Evolutionary conservation across 306 rosid species (phyloP).

Genomic region (Calophaca sinica): DNA sequence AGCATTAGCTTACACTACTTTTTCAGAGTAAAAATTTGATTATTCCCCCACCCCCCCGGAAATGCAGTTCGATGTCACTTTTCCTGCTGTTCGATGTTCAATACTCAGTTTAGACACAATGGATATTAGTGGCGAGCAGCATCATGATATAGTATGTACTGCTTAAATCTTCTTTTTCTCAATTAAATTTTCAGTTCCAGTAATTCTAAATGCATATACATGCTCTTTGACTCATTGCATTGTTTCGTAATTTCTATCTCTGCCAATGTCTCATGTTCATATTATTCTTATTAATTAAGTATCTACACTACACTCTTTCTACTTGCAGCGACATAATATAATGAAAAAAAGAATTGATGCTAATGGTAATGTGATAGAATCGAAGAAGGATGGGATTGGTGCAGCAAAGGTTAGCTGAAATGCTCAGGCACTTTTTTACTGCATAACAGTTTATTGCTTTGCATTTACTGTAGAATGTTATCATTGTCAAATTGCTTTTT

Average conservation of each 20-base stretch:
- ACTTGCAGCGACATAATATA: slow-evolving; percentile 82
- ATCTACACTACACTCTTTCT: slow-evolving; percentile 35
- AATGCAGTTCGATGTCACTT: slow-evolving; percentile 94
- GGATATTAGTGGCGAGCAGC: slow-evolving; percentile 94
- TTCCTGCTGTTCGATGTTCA: slow-evolving; percentile 85
- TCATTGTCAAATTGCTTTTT: slow-evolving; percentile 14
- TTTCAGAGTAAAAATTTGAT: slow-evolving; percentile 7
- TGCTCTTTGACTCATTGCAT: slow-evolving; percentile 24
- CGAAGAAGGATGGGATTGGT: slow-evolving; percentile 83
- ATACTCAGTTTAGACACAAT: slow-evolving; percentile 88
- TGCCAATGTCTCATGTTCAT: slow-evolving; percentile 16
- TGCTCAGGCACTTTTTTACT: slow-evolving; percentile 2
- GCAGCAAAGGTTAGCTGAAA: slow-evolving; percentile 82
- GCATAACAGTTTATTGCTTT: slow-evolving; percentile 24
- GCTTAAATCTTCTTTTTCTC: slow-evolving; percentile 24
- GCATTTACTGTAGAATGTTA: slow-evolving; percentile 19
- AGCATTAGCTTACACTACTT: slow-evolving; percentile 8
- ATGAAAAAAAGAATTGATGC: slow-evolving; percentile 80
- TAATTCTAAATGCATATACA: slow-evolving; percentile 23
- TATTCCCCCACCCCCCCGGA: slow-evolving; percentile 10
- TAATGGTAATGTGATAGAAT: slow-evolving; percentile 73
- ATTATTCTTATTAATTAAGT: slow-evolving; percentile 26
- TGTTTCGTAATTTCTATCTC: slow-evolving; percentile 22
- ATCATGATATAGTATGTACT: slow-evolving; percentile 82
- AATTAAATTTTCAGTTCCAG: slow-evolving; percentile 32